These are phyloP conservation scores for Crepidotus sp. DNA, from an alignment of 1,284 basidiomycete species.

Conservation along the genomic window DNA sequence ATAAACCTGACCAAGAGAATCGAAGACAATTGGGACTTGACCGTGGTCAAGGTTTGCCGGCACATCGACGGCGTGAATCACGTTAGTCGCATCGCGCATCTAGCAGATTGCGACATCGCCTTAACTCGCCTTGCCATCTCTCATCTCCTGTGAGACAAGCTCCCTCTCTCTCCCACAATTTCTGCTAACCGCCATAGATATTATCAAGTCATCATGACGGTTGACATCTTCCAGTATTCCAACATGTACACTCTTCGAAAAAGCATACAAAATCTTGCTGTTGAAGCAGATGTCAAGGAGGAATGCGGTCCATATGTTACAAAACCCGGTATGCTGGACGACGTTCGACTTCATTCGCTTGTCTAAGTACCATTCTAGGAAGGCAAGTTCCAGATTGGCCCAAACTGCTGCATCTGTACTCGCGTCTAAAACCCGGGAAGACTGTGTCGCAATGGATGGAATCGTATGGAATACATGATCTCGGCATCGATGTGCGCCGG, in stretches of 20 bases:
- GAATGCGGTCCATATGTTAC: constrained; percentile 91
- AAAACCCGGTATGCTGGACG: constrained; percentile 45
- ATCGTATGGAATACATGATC: constrained; percentile 55
- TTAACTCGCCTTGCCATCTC: constrained; percentile 84
- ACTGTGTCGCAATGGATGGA: constrained; percentile 90
- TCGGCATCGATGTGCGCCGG: constrained; percentile 84
- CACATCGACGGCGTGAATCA: constrained; percentile 90
- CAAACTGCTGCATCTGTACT: constrained; percentile 76
- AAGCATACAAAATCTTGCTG: constrained; percentile 76
- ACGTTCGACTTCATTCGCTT: not conserved
- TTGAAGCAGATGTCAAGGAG: constrained; percentile 71
- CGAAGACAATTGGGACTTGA: constrained; percentile 94
- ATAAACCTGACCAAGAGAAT: constrained; percentile 76
- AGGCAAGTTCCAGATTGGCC: constrained; percentile 71
- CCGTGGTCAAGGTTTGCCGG: constrained; percentile 77
- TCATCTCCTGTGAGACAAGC: constrained; percentile 71
- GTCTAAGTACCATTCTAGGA: constrained; percentile 25
- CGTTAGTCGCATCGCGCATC: constrained; percentile 82
- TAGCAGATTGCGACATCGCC: constrained; percentile 84
- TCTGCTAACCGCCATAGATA: constrained; percentile 37
- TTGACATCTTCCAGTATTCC: constrained; percentile 96
- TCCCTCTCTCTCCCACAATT: not conserved
- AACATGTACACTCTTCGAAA: constrained; percentile 93
- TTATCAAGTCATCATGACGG: constrained; percentile 93
- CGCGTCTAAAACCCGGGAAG: constrained; percentile 75